Base-by-base conservation (phyloP, 2,329 filamentous ascomycete species). In the Decorospora gaudefroyi region DNA sequence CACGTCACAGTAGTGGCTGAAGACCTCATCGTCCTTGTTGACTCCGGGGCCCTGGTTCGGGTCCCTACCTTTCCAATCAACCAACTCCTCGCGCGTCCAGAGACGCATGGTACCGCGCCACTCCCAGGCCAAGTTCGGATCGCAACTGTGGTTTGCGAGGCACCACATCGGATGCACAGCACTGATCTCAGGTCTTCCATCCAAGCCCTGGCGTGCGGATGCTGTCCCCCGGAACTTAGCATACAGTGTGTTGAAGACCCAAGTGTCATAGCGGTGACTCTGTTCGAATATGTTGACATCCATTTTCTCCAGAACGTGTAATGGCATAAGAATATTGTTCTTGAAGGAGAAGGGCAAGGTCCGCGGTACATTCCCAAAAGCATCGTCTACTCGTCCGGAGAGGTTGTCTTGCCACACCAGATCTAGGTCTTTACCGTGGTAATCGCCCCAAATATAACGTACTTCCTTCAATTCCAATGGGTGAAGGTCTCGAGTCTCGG, bases 111-210 rank as follows among this genome's bases (percentile, higher is more conserved):
- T 80, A 1, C 87, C 88, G 18, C 86, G 84, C 89, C 91, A 96
- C 62, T 95, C 88, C 93, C 93, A 99, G 3, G 82, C 82, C 26
- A 97, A 90, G 68, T 96, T 96, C 6, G 93, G 93, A 65, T 96
- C 85, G 72, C 93, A 99, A 68, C 90, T 90, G 68, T 99, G 93
- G 64, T 99, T 99, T 18, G 92, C 91, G 19, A 97, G 78, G 71
- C 91, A 97, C 90, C 93, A 99, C 58, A 95, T 83, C 2, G 92
- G 90, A 72, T 97, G 91, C 18, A 97, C 91, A 18, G 92, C 92
- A 18, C 89, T 90, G 4, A 96, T 87, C 61, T 97, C 93, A 0
- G 93, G 92, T 7, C 88, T 83, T 3, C 90, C 88, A 51, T 92
- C 88, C 0, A 79, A 79, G 4, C 74, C 68, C 34, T 76, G 85